phyloP scores from a whole-genome alignment of 345 rosid species.

The Cardamine chenopodiifolia region DNA sequence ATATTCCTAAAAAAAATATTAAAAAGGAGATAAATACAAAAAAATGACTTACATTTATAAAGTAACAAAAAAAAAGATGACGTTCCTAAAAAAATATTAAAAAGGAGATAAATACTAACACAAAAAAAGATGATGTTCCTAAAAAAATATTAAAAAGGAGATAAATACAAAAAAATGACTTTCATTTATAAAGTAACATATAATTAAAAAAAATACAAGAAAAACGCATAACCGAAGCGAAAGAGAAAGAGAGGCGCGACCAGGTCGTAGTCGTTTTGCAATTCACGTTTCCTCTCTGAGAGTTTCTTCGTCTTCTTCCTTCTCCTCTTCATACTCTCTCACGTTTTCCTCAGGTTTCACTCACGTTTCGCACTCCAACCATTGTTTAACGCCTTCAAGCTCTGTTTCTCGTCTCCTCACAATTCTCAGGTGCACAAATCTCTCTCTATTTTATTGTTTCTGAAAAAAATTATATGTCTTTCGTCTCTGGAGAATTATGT shows the following conservation, averaged over 20 bases:
- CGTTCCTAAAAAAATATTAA: no score
- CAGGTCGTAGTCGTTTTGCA: constrained; percentile 41
- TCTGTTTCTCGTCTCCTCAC: constrained; percentile 37
- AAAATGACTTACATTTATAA: background rate
- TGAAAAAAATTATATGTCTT: background rate
- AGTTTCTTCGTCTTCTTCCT: background rate
- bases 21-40: background rate
- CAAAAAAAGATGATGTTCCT: background rate
- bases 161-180: background rate
- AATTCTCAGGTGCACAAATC: constrained; percentile 31
- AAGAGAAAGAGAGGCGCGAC: constrained; percentile 32
- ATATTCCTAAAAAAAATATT: background rate
- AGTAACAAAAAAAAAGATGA: background rate
- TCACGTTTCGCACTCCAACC: constrained; percentile 11
- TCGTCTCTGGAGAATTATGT: background rate
- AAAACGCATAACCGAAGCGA: background rate
- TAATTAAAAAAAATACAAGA: background rate
- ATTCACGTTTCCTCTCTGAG: constrained; percentile 39
- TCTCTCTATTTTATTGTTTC: constrained; percentile 7
- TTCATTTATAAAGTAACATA: background rate
- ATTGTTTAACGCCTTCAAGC: constrained; percentile 19
- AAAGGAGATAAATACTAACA: no score
- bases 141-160: background rate
- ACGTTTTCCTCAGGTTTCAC: constrained; percentile 24
- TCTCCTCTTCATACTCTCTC: background rate